Percentiles rank a stretch among this genome's conserved stretches.
These are phyloP conservation scores for Mortierella sp. DNA, from an alignment of 371 early-diverging fungal genomes.

Conservation along the genomic window DNA sequence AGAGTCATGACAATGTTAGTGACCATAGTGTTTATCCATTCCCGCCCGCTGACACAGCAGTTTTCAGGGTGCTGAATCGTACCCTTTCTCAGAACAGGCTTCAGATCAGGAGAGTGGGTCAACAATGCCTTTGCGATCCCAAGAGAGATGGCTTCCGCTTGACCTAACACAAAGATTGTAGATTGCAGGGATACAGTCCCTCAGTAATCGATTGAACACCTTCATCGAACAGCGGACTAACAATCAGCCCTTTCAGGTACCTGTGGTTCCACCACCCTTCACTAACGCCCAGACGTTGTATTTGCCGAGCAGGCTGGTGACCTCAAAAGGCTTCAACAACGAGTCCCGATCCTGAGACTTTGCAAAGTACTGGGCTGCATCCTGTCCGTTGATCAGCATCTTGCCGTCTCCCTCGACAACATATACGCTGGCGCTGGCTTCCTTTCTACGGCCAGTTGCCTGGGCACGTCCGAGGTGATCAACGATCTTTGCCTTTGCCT, in stretches of 20 bases:
- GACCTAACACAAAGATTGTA: constrained; percentile 59
- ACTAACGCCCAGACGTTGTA: constrained; percentile 93
- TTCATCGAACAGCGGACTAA: background rate
- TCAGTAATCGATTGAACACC: background rate
- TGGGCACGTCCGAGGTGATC: constrained; percentile 85
- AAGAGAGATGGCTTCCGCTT: constrained; percentile 88
- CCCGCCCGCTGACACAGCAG: no score
- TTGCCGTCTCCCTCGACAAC: constrained; percentile 83
- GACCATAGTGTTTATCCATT: no score
- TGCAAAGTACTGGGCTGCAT: constrained; percentile 81
- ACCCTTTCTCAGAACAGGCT: constrained; percentile 73
- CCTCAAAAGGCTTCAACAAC: constrained; percentile 80
- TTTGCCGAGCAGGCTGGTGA: constrained; percentile 69
- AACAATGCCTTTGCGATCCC: constrained; percentile 86
- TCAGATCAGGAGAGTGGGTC: constrained; percentile 72
- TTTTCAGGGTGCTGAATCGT: background rate
- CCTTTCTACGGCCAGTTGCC: constrained; percentile 88
- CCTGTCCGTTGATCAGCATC: constrained; percentile 86
- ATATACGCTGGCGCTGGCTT: constrained; percentile 82
- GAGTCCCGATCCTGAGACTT: constrained; percentile 72
- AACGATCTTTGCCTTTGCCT: constrained; percentile 57
- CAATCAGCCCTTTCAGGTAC: constrained; percentile 40
- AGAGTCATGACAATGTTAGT: no score
- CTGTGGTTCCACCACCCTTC: constrained; percentile 87
- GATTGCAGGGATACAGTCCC: background rate